Conservation (phyloP, 805 yeast genomes). For the Tetrapisispora taiwanensis region DNA sequence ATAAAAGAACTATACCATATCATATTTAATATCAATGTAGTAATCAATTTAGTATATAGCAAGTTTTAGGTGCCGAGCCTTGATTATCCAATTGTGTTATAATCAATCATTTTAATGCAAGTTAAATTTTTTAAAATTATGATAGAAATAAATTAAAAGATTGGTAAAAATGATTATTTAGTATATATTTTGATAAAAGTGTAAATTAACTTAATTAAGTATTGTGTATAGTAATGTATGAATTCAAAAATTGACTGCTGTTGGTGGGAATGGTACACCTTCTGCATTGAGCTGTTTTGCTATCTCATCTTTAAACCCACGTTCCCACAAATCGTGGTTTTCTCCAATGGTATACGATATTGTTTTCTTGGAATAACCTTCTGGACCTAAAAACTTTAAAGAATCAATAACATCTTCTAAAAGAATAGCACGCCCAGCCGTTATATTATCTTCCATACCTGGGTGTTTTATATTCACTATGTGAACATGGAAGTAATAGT, state of each 20-base stretch:
- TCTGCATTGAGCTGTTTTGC: constrained; percentile 19
- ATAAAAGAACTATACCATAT: too few species aligned
- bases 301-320: constrained; percentile 25
- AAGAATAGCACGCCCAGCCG: constrained; percentile 71
- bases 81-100: too few species aligned
- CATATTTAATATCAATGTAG: too few species aligned
- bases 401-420: constrained; percentile 76
- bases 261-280: constrained; percentile 20
- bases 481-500: constrained; percentile 91
- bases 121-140: too few species aligned
- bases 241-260: constrained; percentile 7
- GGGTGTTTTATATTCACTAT: constrained; percentile 65
- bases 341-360: constrained; percentile 65
- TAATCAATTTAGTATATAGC: too few species aligned
- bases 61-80: too few species aligned
- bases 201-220: too few species aligned
- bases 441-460: constrained; percentile 57
- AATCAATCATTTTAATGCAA: too few species aligned
- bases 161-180: too few species aligned
- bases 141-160: too few species aligned
- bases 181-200: too few species aligned
- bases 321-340: constrained; percentile 62
- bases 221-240: too few species aligned
- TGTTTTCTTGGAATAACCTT: constrained; percentile 49
- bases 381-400: constrained; percentile 40